phyloP scores from a whole-genome alignment of 83 land plant genomes.

The Picea mariana region DNA sequence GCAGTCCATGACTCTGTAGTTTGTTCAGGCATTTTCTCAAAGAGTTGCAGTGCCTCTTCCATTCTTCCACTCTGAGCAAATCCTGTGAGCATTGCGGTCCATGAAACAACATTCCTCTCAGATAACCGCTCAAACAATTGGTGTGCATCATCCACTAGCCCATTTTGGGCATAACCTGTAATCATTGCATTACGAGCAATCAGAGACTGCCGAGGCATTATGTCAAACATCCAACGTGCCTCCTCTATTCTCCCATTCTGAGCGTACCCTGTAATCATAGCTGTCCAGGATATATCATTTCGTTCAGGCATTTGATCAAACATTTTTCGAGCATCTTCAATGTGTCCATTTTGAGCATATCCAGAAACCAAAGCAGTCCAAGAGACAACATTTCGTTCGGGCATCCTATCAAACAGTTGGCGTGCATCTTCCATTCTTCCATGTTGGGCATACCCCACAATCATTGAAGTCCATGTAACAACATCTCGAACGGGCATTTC shows the following conservation, averaged over 20 bases:
- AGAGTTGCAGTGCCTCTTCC: background rate
- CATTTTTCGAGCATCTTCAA: too few relatives aligned
- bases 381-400: too few relatives aligned
- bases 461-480: too few relatives aligned
- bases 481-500: too few relatives aligned
- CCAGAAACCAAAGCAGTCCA: too few relatives aligned
- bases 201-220: conserved; percentile 16
- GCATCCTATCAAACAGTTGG: too few relatives aligned
- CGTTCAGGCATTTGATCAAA: too few relatives aligned
- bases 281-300: too few relatives aligned
- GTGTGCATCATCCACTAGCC: conserved; percentile 11
- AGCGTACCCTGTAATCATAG: conserved; percentile 20
- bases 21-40: background rate
- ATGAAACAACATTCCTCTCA: conserved; percentile 11
- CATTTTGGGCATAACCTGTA: conserved; percentile 29
- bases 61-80: too few relatives aligned
- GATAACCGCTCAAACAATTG: conserved; percentile 4
- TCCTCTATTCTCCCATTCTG: conserved; percentile 19
- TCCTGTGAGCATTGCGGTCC: conserved; percentile 20
- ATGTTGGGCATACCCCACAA: too few relatives aligned
- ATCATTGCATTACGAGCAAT: conserved; percentile 27
- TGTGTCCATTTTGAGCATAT: too few relatives aligned
- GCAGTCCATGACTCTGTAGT: background rate
- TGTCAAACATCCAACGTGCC: conserved; percentile 25
- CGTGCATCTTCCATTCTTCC: too few relatives aligned